These are phyloP conservation scores for Volvox carteri DNA, from an alignment of 163 green algal genomes.

Conservation along the genomic window DNA sequence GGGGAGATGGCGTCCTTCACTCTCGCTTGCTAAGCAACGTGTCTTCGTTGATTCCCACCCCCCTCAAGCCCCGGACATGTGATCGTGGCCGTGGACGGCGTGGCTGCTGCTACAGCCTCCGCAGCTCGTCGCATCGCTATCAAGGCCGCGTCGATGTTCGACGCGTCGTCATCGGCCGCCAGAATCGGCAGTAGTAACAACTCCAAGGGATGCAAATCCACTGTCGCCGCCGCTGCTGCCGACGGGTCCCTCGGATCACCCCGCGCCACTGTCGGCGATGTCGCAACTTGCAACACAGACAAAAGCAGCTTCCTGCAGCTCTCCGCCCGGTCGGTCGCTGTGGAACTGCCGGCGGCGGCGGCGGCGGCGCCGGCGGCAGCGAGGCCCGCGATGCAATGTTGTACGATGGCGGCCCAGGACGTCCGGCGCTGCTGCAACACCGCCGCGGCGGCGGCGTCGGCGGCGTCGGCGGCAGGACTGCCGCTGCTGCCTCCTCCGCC, in stretches of 20 bases:
- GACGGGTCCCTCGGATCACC: not conserved
- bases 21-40: no score
- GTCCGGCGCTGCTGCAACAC: no score
- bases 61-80: no score
- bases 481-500: not conserved
- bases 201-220: slow-evolving; percentile 2
- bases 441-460: no score
- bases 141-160: not conserved
- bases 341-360: not conserved
- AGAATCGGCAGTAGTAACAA: slow-evolving; percentile 24
- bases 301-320: slow-evolving; percentile 4
- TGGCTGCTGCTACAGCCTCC: not conserved
- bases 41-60: no score
- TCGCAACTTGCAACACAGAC: no score
- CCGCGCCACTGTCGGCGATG: no score
- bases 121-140: not conserved
- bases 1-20: no score
- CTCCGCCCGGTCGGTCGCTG: not conserved
- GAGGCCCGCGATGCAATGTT: not conserved
- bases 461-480: not conserved
- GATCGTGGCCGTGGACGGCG: no score
- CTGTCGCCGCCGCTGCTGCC: not conserved
- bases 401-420: not conserved
- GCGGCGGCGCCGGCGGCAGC: not conserved
- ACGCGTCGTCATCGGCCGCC: not conserved